Evolutionary conservation across 2,329 filamentous ascomycete species (phyloP), one percentile per base, ranked within the genome.

Genomic region (Lasiodiplodia citricola): DNA sequence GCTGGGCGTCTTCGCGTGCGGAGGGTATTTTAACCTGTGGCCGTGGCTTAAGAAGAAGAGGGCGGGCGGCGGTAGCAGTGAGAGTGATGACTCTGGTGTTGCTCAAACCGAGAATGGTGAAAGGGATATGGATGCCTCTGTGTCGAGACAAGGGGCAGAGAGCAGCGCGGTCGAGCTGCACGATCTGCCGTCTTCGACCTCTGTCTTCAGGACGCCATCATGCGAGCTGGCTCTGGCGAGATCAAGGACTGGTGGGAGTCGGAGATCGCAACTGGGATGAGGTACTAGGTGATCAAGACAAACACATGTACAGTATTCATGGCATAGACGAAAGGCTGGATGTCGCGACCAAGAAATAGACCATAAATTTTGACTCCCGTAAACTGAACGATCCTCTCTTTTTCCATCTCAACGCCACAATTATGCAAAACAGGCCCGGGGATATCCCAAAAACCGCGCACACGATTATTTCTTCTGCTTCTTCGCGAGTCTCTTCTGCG

Each of bases 401-500:
- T 64, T 64, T 38, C 60, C 60, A 38, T 25, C 31, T 47, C 8
- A 52, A 52, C 60, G 31, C 60, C 60, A 21, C 4, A 1, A 25
- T 28, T 23, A 64, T 64, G 60, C 60, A 52, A 51, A 23, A 44
- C 37, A 21, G n/a, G 41, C 58, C n/a, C 14, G 6, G 31, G 47
- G n/a, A 64, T 64, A 64, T 63, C 41, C 25, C 25, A 60, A 18
- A 11, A 25, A 23, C 58, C 13, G 10, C 21, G 41, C 16, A 38
- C 47, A 10, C n/a, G 31, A 16, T 21, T 38, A 64, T 38, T 64
- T 64, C 84, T 88, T 90, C 83, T 35, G 31, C 31, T 90, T 92
- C 85, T 96, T 94, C 78, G 87, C 86, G 71, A 88, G 77, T 76
- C 94, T 88, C 88, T 97, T 97, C 81, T 95, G 87, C 2, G 92